These are phyloP conservation scores for Durio zibethinus DNA, from an alignment of 345 rosid species.

Conservation along the genomic window DNA sequence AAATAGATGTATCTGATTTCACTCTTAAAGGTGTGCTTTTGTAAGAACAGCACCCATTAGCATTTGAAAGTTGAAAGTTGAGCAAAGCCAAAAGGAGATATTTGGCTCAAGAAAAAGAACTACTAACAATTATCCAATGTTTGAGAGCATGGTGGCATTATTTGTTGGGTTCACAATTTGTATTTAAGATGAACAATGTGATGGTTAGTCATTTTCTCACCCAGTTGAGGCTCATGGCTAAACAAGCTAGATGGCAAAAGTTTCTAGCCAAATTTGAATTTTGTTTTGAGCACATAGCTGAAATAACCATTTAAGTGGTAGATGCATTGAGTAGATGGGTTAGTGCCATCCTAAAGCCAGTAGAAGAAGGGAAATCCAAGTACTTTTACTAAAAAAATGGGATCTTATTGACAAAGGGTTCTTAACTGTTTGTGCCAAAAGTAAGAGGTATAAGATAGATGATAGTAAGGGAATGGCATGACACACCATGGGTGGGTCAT, in stretches of 20 bases:
- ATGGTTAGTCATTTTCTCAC: not conserved
- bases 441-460: not conserved
- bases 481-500: not conserved
- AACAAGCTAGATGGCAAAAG: not conserved
- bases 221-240: not conserved
- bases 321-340: not conserved
- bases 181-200: not conserved
- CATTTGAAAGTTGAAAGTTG: no score
- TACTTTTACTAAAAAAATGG: no score
- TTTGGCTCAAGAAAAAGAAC: not conserved
- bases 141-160: not conserved
- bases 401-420: no score
- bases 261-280: not conserved
- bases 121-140: not conserved
- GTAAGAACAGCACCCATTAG: no score
- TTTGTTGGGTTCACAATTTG: not conserved
- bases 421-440: not conserved
- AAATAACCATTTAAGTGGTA: not conserved
- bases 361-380: not conserved
- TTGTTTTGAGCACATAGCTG: not conserved
- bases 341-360: not conserved
- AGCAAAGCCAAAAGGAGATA: not conserved
- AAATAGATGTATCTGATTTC: no score
- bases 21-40: no score
- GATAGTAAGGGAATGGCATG: not conserved